Evolutionary conservation across 1,139 yeast species (phyloP).

Genomic region (Candida sp.): DNA sequence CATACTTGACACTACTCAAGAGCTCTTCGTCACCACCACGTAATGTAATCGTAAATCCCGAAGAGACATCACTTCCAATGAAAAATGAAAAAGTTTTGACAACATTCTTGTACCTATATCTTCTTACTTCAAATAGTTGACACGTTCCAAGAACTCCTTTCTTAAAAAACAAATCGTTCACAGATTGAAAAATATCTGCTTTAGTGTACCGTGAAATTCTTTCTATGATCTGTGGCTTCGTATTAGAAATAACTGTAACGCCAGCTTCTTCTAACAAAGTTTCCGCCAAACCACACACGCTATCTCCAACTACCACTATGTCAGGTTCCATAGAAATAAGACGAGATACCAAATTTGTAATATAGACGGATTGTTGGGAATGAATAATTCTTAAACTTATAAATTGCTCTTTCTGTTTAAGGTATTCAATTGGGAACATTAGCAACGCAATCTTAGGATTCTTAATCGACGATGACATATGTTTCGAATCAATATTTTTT

Average conservation of each 20-base stretch:
- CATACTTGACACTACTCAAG: slow-evolving; percentile 68
- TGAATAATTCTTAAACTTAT: slow-evolving; percentile 81
- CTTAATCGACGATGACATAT: slow-evolving; percentile 63
- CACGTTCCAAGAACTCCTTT: slow-evolving; percentile 70
- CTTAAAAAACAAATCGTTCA: slow-evolving; percentile 46
- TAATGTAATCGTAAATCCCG: slow-evolving; percentile 80
- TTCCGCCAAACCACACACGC: slow-evolving; percentile 82
- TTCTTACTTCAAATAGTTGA: slow-evolving; percentile 64
- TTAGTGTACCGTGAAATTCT: slow-evolving; percentile 77
- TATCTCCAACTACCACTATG: slow-evolving; percentile 74
- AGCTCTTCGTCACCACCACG: slow-evolving; percentile 70
- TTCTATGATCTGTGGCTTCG: slow-evolving; percentile 81
- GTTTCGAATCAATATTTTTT: slow-evolving; percentile 75
- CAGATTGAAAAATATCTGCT: slow-evolving; percentile 67
- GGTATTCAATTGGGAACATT: slow-evolving; percentile 87
- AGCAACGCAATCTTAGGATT: slow-evolving; percentile 79
- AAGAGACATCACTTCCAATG: slow-evolving; percentile 68
- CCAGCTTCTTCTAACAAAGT: slow-evolving; percentile 69
- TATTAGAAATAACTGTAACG: slow-evolving; percentile 73
- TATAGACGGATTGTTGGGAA: slow-evolving; percentile 85
- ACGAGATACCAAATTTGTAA: slow-evolving; percentile 77
- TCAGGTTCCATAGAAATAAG: slow-evolving; percentile 77
- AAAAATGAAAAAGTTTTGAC: slow-evolving; percentile 75
- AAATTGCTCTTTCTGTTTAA: slow-evolving; percentile 67
- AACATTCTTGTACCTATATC: slow-evolving; percentile 51